Conservation (phyloP, 331 rosid species). For the Rhamnella rubrinervis region DNA sequence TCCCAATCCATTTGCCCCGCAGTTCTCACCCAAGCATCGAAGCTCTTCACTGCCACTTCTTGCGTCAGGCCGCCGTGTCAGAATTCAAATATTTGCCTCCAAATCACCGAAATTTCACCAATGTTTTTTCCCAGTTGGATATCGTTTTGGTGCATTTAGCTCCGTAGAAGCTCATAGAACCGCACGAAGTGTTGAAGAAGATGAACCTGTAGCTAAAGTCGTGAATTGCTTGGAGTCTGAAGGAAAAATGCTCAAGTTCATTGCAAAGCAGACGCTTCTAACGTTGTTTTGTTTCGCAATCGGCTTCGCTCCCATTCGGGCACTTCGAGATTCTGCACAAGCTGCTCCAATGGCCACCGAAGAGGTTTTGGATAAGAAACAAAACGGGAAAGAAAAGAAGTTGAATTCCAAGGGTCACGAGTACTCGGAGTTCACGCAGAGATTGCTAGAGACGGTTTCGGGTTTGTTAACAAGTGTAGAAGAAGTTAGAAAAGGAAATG, state of each 20-base stretch:
- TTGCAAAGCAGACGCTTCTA: conserved; percentile 35
- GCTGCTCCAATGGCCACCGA: conserved; percentile 37
- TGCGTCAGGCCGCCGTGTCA: conserved; percentile 33
- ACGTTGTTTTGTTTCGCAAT: conserved; percentile 57
- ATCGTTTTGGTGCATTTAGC: conserved; percentile 15
- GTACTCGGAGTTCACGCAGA: conserved; percentile 47
- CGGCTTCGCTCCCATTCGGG: conserved; percentile 49
- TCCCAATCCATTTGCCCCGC: conserved; percentile 24
- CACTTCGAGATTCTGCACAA: conserved; percentile 38
- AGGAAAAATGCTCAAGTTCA: conserved; percentile 22
- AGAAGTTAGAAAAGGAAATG: conserved; percentile 55
- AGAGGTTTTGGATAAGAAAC: conserved; percentile 22
- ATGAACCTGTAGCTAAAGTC: not conserved
- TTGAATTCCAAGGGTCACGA: conserved; percentile 34
- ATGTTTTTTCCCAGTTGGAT: conserved; percentile 24
- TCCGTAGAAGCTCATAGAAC: conserved; percentile 23
- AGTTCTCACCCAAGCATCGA: conserved; percentile 10
- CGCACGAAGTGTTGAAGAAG: conserved; percentile 6
- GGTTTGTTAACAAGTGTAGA: conserved; percentile 47
- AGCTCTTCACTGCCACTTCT: conserved; percentile 10
- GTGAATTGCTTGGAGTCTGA: conserved; percentile 13
- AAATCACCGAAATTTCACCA: conserved; percentile 11
- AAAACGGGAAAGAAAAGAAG: conserved; percentile 25
- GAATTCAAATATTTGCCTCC: conserved; percentile 23
- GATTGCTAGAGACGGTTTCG: conserved; percentile 55